Percentiles rank a stretch among this genome's conserved stretches.
Conservation (phyloP, 441 rosid genomes). For the Erodium moschatum region DNA sequence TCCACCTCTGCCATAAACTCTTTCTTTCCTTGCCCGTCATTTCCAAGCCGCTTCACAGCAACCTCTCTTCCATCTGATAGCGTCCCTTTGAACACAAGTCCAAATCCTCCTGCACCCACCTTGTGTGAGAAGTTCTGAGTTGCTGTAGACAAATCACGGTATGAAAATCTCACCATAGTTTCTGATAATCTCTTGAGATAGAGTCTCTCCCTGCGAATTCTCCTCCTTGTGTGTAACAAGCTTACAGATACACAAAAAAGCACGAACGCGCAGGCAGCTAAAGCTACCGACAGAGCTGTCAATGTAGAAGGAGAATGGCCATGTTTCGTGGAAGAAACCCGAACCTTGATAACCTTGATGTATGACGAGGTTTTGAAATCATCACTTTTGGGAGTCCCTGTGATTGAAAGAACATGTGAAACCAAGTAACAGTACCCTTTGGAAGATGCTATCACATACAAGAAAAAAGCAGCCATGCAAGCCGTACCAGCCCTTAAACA, state of each 20-base stretch:
- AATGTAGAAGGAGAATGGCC: too few species aligned
- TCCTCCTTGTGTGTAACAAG: background rate
- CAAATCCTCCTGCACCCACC: constrained; percentile 32
- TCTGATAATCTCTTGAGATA: background rate
- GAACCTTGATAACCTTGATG: too few species aligned
- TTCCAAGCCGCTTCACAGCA: constrained; percentile 22
- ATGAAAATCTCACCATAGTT: constrained; percentile 18
- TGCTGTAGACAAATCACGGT: constrained; percentile 15
- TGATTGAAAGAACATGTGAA: background rate
- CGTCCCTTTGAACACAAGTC: constrained; percentile 25
- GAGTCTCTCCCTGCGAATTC: background rate
- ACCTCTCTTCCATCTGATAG: constrained; percentile 19
- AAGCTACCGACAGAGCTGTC: background rate
- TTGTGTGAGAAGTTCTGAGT: constrained; percentile 23
- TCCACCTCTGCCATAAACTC: constrained; percentile 25
- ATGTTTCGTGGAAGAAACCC: too few species aligned
- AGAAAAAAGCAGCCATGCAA: background rate
- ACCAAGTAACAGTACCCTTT: background rate
- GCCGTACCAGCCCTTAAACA: background rate
- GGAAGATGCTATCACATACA: background rate
- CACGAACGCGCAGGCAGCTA: too few species aligned
- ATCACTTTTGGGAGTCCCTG: background rate
- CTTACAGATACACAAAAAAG: background rate
- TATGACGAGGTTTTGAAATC: background rate
- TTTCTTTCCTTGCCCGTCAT: constrained; percentile 23